Evolutionary conservation across 225 moss, liverwort and hornwort genomes (phyloP).

Genomic region (Asterella californica): DNA sequence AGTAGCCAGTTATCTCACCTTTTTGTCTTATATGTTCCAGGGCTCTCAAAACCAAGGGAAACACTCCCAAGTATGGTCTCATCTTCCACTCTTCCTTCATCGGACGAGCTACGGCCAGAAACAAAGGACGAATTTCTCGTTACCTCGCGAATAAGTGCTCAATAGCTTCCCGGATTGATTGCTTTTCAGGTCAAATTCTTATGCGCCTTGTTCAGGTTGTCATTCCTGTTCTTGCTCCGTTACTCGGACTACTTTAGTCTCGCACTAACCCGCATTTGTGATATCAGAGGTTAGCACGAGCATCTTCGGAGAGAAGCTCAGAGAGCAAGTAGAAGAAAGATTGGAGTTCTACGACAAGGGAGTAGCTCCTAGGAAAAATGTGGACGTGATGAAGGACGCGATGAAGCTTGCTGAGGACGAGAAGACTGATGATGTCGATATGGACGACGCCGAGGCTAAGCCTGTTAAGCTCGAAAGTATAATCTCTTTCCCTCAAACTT

Average conservation of each 20-base stretch:
- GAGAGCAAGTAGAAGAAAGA: slow-evolving; percentile 93
- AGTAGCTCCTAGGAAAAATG: slow-evolving; percentile 87
- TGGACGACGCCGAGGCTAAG: slow-evolving; percentile 20
- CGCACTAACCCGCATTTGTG: background rate
- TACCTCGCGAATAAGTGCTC: slow-evolving; percentile 98
- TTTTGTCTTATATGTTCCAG: slow-evolving; percentile 30
- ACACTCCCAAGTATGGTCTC: slow-evolving; percentile 87
- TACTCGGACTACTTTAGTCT: background rate
- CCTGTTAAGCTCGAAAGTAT: slow-evolving; percentile 3
- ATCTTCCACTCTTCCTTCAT: slow-evolving; percentile 95
- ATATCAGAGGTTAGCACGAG: slow-evolving; percentile 62
- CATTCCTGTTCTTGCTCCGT: background rate
- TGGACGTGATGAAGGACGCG: slow-evolving; percentile 96
- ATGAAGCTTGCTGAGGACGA: slow-evolving; percentile 48
- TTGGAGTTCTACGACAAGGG: slow-evolving; percentile 96
- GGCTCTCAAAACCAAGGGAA: slow-evolving; percentile 96
- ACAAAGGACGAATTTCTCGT: slow-evolving; percentile 91
- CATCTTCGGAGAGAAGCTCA: slow-evolving; percentile 82
- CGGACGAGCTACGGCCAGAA: slow-evolving; percentile 75
- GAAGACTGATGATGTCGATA: slow-evolving; percentile 16
- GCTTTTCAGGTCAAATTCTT: slow-evolving; percentile 65
- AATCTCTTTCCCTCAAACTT: background rate
- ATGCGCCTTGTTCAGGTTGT: background rate
- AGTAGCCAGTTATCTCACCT: background rate
- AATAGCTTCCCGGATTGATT: slow-evolving; percentile 93